Evolutionary conservation across 2,329 filamentous ascomycete genomes (phyloP).

Genomic region (Calonectria pseudoreteaudii): DNA sequence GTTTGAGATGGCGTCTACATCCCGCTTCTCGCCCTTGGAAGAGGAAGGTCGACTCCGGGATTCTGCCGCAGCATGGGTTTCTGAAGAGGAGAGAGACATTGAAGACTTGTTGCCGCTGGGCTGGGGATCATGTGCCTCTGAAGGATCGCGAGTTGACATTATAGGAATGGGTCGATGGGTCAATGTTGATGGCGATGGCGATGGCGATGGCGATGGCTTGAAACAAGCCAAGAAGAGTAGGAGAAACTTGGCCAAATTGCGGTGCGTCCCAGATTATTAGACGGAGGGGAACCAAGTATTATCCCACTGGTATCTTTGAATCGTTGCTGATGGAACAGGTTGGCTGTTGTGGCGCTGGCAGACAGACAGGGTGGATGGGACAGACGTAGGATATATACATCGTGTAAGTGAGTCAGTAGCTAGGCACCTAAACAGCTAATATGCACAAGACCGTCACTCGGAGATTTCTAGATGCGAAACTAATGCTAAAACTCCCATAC

Average conservation of each 20-base stretch:
- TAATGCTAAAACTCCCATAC: neutral
- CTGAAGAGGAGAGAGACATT: constrained; percentile 34
- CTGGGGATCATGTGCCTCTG: neutral
- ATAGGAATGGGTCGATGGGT: neutral
- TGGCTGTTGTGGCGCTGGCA: neutral
- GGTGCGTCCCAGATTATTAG: neutral
- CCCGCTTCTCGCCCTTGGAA: neutral
- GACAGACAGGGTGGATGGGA: neutral
- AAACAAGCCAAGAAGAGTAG: neutral
- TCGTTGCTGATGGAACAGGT: neutral
- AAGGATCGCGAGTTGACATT: neutral
- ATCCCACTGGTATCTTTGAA: neutral
- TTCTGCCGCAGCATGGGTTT: constrained; percentile 13
- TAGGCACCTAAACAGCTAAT: neutral
- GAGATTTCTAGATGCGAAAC: neutral
- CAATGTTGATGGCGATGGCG: too few relatives aligned
- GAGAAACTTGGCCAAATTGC: neutral
- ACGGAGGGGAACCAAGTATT: too few relatives aligned
- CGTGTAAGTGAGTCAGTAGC: neutral
- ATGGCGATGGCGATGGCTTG: neutral
- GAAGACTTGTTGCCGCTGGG: neutral
- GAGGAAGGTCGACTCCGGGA: neutral
- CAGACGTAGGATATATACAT: neutral
- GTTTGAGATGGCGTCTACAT: neutral
- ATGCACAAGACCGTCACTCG: neutral